Evolutionary conservation across 164 flowering plant species (phyloP).

Genomic region (Tetrastigma voinierianum): DNA sequence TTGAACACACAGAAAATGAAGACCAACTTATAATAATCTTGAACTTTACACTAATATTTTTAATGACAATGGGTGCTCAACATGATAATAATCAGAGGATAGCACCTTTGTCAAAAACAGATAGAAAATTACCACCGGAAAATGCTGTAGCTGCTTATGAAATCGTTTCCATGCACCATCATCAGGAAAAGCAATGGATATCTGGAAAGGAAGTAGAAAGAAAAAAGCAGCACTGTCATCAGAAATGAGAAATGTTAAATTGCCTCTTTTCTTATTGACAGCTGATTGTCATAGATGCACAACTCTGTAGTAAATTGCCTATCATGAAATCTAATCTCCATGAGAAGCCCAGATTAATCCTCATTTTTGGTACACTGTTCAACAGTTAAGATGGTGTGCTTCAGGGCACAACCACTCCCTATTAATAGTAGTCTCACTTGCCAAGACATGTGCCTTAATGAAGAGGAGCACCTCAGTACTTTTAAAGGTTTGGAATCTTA

Average conservation of each 20-base stretch:
- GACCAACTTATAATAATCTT: background rate
- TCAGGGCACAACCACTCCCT: no score
- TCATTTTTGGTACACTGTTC: no score
- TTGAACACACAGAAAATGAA: background rate
- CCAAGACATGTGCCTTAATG: no score
- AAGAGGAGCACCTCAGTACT: no score
- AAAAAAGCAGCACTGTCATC: slow-evolving; percentile 9
- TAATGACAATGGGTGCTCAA: background rate
- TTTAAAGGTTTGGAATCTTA: no score
- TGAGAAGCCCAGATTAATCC: no score
- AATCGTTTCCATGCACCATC: slow-evolving; percentile 99
- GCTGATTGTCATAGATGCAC: background rate
- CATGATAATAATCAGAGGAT: background rate
- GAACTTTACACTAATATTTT: background rate
- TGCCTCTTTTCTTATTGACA: background rate
- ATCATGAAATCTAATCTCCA: no score
- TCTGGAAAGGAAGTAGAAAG: slow-evolving; percentile 35
- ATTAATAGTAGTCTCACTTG: no score
- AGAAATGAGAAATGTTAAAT: slow-evolving; percentile 6
- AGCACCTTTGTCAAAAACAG: background rate
- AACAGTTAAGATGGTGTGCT: no score
- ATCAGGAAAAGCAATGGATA: slow-evolving; percentile 96
- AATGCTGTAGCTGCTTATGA: slow-evolving; percentile 96
- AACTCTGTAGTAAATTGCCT: background rate
- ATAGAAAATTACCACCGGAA: slow-evolving; percentile 67